Percentiles rank a stretch among this genome's conserved stretches.
These are phyloP conservation scores for Croton laevigatus DNA, from an alignment of 441 rosid genomes.

Conservation along the genomic window DNA sequence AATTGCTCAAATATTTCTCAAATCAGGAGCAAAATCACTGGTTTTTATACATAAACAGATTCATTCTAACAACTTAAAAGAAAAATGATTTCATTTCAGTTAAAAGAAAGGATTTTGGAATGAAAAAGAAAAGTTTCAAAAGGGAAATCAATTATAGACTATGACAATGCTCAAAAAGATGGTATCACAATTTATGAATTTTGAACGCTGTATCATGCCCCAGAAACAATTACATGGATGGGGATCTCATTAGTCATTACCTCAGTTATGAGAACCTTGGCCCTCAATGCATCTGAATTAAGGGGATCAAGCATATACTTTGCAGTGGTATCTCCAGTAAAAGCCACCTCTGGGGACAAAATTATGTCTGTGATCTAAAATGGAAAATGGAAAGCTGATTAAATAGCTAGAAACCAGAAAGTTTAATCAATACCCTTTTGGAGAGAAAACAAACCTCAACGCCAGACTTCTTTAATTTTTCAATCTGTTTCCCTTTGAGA, in stretches of 20 bases:
- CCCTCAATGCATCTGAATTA: conserved; percentile 90
- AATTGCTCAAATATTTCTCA: neutral
- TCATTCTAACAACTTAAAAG: neutral
- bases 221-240: neutral
- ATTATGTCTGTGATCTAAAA: conserved; percentile 73
- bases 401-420: conserved; percentile 8
- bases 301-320: conserved; percentile 95
- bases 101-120: neutral
- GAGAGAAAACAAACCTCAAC: conserved; percentile 51
- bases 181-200: neutral
- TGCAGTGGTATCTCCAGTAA: conserved; percentile 91
- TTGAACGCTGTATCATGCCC: neutral
- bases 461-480: conserved; percentile 85
- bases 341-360: conserved; percentile 87
- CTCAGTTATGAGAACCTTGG: conserved; percentile 93
- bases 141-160: neutral
- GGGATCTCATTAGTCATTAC: conserved; percentile 30
- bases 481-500: conserved; percentile 88
- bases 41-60: too few species aligned
- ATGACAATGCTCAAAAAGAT: neutral
- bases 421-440: neutral
- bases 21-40: neutral
- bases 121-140: neutral
- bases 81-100: neutral
- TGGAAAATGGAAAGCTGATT: conserved; percentile 16